Evolutionary conservation across 306 rosid genomes (phyloP), one percentile per base, ranked within the genome.

Genomic region (Vigna reflexopilosa): DNA sequence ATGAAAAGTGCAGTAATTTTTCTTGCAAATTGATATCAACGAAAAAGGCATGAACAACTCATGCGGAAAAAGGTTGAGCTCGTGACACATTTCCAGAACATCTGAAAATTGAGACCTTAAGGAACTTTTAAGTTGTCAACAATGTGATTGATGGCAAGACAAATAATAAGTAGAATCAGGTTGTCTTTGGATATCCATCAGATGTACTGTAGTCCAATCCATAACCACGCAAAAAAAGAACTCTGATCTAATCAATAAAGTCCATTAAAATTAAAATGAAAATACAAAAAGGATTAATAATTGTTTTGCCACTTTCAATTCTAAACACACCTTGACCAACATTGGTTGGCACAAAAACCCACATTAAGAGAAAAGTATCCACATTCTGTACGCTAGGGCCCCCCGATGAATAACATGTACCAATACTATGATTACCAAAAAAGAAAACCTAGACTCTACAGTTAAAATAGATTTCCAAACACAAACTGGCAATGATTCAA

Each of bases 1-100:
- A 88, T 67, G 83, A 12, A 24, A 79, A 85, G 32, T 81, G 72
- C 2, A 88, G 84, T 9, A 83, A 32, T 1, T 88, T 84, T 3
- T 90, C 93, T 0, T 87, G 96, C 68, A 88, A 87, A 80, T 86
- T 88, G 32, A 92, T 90, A 52, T 89, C 85, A 63, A 92, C 13
- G 82, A 84, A 86, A 77, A 90, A 86, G 86, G 74, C 88, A 76
- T 83, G 85, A 73, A 85, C 92, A 2, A 2, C 90, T 87, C 16
- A 90, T 80, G 14, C 80, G 84, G 63, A 57, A 91, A 49, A 90
- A 90, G 74, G 91, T 88, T 58, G 90, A 90, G 85, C 87, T 92
- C 78, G 87, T 86, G 88, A 87, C 65, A 75, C 88, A 86, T 69
- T 85, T 79, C 86, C 87, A 0, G 17, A 67, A 58, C 92, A 86